phyloP scores from a whole-genome alignment of 495 filamentous ascomycete genomes.

The Penicillium antarcticum region DNA sequence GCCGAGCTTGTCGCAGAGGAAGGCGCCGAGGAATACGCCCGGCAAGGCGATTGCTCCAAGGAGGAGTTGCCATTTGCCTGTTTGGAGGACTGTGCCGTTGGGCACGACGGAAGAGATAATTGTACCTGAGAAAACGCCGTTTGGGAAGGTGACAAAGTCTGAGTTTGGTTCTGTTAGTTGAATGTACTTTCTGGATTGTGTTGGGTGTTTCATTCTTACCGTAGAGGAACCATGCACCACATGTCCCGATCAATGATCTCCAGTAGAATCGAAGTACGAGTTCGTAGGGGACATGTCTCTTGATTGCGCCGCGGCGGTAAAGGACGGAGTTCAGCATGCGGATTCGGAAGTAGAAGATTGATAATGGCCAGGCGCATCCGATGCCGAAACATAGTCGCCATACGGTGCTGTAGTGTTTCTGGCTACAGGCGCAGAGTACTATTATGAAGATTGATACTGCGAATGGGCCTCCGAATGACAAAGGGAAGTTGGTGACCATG shows the following conservation, averaged over 20 bases:
- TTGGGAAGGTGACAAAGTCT: slow-evolving; percentile 44
- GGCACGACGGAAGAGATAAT: slow-evolving; percentile 44
- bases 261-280: slow-evolving; percentile 46
- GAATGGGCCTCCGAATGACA: slow-evolving; percentile 49
- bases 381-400: slow-evolving; percentile 53
- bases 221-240: slow-evolving; percentile 51
- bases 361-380: slow-evolving; percentile 47
- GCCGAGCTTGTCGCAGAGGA: slow-evolving; percentile 44
- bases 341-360: slow-evolving; percentile 52
- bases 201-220: slow-evolving; percentile 20
- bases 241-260: slow-evolving; percentile 46
- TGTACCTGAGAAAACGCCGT: slow-evolving; percentile 48
- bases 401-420: slow-evolving; percentile 41
- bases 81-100: slow-evolving; percentile 32
- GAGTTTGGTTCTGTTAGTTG: background rate
- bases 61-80: slow-evolving; percentile 49
- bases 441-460: slow-evolving; percentile 48
- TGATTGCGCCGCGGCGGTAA: slow-evolving; percentile 48
- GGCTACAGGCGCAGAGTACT: slow-evolving; percentile 37
- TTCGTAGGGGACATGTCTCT: slow-evolving; percentile 41
- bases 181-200: background rate
- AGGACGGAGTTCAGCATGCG: slow-evolving; percentile 50
- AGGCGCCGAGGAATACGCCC: slow-evolving; percentile 49
- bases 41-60: slow-evolving; percentile 45
- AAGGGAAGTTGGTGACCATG: slow-evolving; percentile 50